Conservation (phyloP, 2,329 filamentous ascomycete species). For the Biscogniauxia marginata region DNA sequence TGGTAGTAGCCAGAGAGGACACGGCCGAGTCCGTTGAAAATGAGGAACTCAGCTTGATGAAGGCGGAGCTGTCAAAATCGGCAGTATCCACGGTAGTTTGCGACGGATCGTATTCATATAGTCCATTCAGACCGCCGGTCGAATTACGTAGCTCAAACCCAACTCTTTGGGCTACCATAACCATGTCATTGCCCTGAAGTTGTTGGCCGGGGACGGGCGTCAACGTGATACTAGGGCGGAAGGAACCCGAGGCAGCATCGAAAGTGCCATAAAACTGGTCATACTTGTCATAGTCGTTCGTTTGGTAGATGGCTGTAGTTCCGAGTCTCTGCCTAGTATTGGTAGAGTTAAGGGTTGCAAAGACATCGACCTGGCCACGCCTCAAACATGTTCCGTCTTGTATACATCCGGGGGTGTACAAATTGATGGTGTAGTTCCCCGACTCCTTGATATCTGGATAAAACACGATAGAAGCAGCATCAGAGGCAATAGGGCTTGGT, state of each 20-base stretch:
- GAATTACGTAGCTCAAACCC: slow-evolving; percentile 73
- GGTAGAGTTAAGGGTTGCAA: slow-evolving; percentile 61
- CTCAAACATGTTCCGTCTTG: slow-evolving; percentile 74
- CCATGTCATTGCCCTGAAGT: slow-evolving; percentile 54
- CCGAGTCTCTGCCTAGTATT: slow-evolving; percentile 46
- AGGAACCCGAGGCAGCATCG: slow-evolving; percentile 69
- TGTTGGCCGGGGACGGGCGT: slow-evolving; percentile 64
- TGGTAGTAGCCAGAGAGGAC: slow-evolving; percentile 62
- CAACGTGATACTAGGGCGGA: slow-evolving; percentile 79
- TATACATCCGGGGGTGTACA: slow-evolving; percentile 90
- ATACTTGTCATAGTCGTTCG: slow-evolving; percentile 95
- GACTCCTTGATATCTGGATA: slow-evolving; percentile 81
- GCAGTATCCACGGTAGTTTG: slow-evolving; percentile 55
- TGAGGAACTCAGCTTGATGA: slow-evolving; percentile 72
- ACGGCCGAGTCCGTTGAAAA: slow-evolving; percentile 69
- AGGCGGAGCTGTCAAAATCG: slow-evolving; percentile 67
- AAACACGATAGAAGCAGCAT: slow-evolving; percentile 71
- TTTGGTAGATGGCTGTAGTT: slow-evolving; percentile 73
- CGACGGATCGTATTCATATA: slow-evolving; percentile 83
- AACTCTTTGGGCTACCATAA: slow-evolving; percentile 86
- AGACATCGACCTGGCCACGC: slow-evolving; percentile 81
- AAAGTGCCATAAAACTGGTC: slow-evolving; percentile 88
- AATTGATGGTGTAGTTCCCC: slow-evolving; percentile 85
- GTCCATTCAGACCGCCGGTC: slow-evolving; percentile 78
- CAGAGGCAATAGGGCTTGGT: slow-evolving; percentile 51